phyloP scores from a whole-genome alignment of 1,139 yeast species.

The Diutina pseudorugosa region DNA sequence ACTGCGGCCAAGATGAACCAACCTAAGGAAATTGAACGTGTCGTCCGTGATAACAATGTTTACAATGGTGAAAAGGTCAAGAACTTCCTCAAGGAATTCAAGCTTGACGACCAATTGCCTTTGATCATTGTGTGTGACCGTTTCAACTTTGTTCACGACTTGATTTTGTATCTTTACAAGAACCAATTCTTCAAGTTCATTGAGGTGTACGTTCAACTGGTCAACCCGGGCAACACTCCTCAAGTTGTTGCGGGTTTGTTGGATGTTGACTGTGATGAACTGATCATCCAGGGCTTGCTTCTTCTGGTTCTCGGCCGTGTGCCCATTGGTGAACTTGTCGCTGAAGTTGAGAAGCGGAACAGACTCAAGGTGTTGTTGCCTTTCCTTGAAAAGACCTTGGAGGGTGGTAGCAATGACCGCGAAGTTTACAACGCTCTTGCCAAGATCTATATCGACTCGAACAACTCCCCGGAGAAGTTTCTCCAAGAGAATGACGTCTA shows the following conservation, averaged over 20 bases:
- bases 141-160: slow-evolving; percentile 82
- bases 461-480: slow-evolving; percentile 95
- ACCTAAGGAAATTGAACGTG: slow-evolving; percentile 86
- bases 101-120: slow-evolving; percentile 91
- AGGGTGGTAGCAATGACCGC: slow-evolving; percentile 80
- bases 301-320: slow-evolving; percentile 89
- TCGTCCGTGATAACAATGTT: slow-evolving; percentile 86
- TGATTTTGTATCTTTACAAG: slow-evolving; percentile 85
- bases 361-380: slow-evolving; percentile 86
- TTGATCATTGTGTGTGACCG: slow-evolving; percentile 94
- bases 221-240: slow-evolving; percentile 89
- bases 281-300: slow-evolving; percentile 68
- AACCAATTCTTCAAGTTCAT: slow-evolving; percentile 91
- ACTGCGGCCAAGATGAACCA: slow-evolving; percentile 89
- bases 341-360: slow-evolving; percentile 93
- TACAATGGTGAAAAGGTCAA: slow-evolving; percentile 96
- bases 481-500: slow-evolving; percentile 81
- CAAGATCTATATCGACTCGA: slow-evolving; percentile 93
- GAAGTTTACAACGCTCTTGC: slow-evolving; percentile 93
- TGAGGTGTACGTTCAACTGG: slow-evolving; percentile 95
- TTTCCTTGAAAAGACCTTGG: slow-evolving; percentile 80
- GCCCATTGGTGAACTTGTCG: slow-evolving; percentile 80
- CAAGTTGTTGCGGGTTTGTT: slow-evolving; percentile 92
- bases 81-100: slow-evolving; percentile 89
- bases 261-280: slow-evolving; percentile 96